phyloP scores from a whole-genome alignment of 805 yeast genomes.

The Metschnikowia reukaufii region DNA sequence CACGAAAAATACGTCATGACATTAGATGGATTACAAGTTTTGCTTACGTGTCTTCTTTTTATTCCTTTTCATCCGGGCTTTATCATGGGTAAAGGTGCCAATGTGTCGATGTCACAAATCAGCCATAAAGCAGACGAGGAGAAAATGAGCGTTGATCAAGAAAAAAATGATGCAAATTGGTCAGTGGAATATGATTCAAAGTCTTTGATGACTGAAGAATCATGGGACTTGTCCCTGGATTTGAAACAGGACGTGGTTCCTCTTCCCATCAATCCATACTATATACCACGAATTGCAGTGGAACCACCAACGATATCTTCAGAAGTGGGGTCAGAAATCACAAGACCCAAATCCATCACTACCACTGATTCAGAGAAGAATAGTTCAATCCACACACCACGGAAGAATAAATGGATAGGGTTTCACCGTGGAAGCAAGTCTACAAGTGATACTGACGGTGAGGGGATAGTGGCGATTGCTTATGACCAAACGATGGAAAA shows the following conservation, averaged over 20 bases:
- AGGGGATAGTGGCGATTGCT: conserved; percentile 15
- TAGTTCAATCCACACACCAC: background rate
- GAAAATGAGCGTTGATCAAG: background rate
- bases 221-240: background rate
- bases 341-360: background rate
- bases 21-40: conserved; percentile 32
- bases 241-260: background rate
- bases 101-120: conserved; percentile 10
- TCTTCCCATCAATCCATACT: conserved; percentile 10
- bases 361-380: no score
- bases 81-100: conserved; percentile 27
- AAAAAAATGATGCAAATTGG: background rate
- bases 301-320: background rate
- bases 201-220: background rate
- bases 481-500: conserved; percentile 9
- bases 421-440: no score
- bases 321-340: background rate
- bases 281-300: conserved; percentile 6
- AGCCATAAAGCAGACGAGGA: conserved; percentile 3
- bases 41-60: conserved; percentile 33
- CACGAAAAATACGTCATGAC: conserved; percentile 42
- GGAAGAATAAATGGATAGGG: background rate
- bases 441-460: background rate
- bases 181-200: conserved; percentile 1
- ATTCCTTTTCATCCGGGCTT: conserved; percentile 62